Evolutionary conservation across 441 rosid species (phyloP), one percentile per base, ranked within the genome.

Genomic region (Euphorbia schlechtendalii): DNA sequence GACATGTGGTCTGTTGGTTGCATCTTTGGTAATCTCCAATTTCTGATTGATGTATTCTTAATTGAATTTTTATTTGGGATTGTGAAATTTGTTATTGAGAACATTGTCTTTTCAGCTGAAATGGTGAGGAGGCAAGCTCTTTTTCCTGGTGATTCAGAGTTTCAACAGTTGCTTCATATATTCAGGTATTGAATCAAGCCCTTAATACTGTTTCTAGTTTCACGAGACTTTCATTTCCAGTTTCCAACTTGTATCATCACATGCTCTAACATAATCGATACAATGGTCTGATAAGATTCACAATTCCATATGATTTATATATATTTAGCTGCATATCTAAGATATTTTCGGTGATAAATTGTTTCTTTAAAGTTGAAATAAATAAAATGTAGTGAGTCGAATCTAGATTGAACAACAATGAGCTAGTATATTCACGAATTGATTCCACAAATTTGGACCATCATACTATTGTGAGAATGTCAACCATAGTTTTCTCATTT

Each of bases 1-100:
- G 99, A 93, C 56, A 86, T 93, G 81, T 93, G 99, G 99, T 93
- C 99, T 15, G 97, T 93, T 18, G 99, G 97, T 8, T 93, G 97
- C 77, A 93, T 93, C 68, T 93, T 93, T 20, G 96, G 96, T 88
- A 66, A 61, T 17, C 8, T 17, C 20, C 24, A 21, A 48, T 4
- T 21, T 46, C 7, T 32, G 34, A 32, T n/a, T n/a, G n/a, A n/a
- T n/a, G n/a, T n/a, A n/a, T n/a, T n/a, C n/a, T n/a, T n/a, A n/a
- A n/a, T n/a, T n/a, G n/a, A n/a, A n/a, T n/a, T n/a, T n/a, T n/a
- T n/a, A n/a, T n/a, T n/a, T n/a, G n/a, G n/a, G n/a, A n/a, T n/a
- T n/a, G n/a, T n/a, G n/a, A n/a, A n/a, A n/a, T n/a, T n/a, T n/a
- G n/a, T n/a, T n/a, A n/a, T n/a, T n/a, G n/a, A n/a, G n/a, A n/a